Percentiles rank a stretch among this genome's conserved stretches.
Evolutionary conservation across 2,329 filamentous ascomycete genomes (phyloP).

Genomic region (Diaporthe longicolla): DNA sequence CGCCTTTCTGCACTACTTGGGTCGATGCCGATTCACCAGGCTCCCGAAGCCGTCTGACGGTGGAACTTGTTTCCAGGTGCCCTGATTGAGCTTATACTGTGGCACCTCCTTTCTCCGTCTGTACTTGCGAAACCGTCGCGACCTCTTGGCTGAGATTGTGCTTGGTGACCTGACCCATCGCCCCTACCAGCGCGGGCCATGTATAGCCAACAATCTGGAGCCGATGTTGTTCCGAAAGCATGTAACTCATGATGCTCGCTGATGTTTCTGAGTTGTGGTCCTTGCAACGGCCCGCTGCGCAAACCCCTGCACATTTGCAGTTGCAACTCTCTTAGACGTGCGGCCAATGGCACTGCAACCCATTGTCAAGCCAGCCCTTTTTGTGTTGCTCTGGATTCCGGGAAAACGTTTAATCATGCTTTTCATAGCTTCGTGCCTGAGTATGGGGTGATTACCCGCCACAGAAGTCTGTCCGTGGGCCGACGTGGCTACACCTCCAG

Average conservation of each 20-base stretch:
- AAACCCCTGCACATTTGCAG: neutral
- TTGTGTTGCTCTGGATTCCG: neutral
- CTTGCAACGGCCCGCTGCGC: neutral
- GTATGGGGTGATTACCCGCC: neutral
- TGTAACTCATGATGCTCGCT: neutral
- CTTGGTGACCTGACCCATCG: neutral
- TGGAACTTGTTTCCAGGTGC: neutral
- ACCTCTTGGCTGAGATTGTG: neutral
- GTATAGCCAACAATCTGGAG: neutral
- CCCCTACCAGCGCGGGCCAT: neutral
- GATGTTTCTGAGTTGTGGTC: neutral
- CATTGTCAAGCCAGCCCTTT: no score
- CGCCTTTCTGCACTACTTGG: neutral
- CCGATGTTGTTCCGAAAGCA: slow-evolving; percentile 9
- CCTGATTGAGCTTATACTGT: neutral
- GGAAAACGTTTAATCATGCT: neutral
- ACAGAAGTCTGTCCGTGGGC: neutral
- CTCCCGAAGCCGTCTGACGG: neutral
- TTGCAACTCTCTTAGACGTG: neutral
- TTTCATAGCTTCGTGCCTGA: neutral
- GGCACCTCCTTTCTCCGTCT: neutral
- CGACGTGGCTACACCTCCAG: neutral
- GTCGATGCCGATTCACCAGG: neutral
- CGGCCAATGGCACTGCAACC: neutral
- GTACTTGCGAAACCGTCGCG: slow-evolving; percentile 21